A percentile compares a stretch with the other conserved stretches of the same genome.
These are phyloP conservation scores for Parathielavia hyrcaniae DNA, from an alignment of 495 filamentous ascomycete genomes.

Conservation along the genomic window DNA sequence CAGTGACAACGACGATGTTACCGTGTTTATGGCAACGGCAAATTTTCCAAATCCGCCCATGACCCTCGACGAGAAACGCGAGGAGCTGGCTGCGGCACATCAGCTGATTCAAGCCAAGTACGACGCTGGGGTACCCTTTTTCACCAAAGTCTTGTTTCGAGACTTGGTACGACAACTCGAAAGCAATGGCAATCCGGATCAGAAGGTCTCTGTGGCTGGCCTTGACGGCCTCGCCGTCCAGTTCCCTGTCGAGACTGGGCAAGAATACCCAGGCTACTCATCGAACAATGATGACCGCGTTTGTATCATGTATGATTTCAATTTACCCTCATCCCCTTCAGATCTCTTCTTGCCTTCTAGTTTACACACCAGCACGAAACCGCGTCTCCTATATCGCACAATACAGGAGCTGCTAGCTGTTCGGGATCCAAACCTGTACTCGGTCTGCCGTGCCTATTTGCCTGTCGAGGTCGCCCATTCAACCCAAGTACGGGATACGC, in stretches of 20 bases:
- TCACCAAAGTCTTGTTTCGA: neutral
- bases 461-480: neutral
- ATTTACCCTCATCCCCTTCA: neutral
- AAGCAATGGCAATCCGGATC: neutral
- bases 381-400: neutral
- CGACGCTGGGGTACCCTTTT: neutral
- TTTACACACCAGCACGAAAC: neutral
- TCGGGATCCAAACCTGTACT: neutral
- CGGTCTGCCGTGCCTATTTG: neutral
- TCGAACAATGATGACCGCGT: neutral
- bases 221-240: neutral
- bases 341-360: neutral
- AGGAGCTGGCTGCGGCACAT: no score
- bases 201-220: neutral
- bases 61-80: no score
- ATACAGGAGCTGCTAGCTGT: neutral
- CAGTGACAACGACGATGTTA: no score
- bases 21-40: no score
- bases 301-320: neutral
- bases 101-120: no score
- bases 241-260: neutral
- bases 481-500: neutral
- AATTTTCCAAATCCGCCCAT: no score
- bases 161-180: slow-evolving; percentile 3
- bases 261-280: neutral